phyloP scores from a whole-genome alignment of 2,329 filamentous ascomycete species.

The Colletotrichum caudatum region DNA sequence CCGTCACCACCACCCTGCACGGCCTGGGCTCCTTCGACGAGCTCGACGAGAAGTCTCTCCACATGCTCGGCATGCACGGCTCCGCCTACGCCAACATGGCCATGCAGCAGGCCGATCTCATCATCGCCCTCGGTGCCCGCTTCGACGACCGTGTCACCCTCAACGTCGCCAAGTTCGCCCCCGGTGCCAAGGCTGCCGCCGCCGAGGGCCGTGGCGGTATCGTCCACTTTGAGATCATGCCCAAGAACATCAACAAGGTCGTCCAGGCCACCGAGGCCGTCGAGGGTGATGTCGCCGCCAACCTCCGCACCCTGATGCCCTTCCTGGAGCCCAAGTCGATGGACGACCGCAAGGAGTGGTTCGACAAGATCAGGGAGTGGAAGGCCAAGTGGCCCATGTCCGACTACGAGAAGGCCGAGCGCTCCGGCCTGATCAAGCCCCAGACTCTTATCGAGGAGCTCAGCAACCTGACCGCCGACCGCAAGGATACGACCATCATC shows the following conservation, averaged over 20 bases:
- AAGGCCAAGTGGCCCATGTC: conserved; percentile 90
- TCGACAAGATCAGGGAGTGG: conserved; percentile 89
- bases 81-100: conserved; percentile 98
- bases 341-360: conserved; percentile 84
- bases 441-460: conserved; percentile 93
- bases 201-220: conserved; percentile 91
- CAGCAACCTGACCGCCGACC: conserved; percentile 82
- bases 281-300: conserved; percentile 89
- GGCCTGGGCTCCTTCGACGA: conserved; percentile 94
- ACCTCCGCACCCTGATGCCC: conserved; percentile 81
- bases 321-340: conserved; percentile 72
- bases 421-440: conserved; percentile 88
- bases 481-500: conserved; percentile 88
- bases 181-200: conserved; percentile 86
- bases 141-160: conserved; percentile 97
- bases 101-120: conserved; percentile 96
- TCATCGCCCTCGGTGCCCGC: conserved; percentile 91
- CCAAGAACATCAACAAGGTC: conserved; percentile 99
- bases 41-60: conserved; percentile 90
- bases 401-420: conserved; percentile 82
- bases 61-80: conserved; percentile 99
- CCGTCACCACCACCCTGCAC: conserved; percentile 95
- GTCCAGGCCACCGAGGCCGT: conserved; percentile 96
- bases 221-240: conserved; percentile 97
- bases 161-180: conserved; percentile 87